Percentiles rank a stretch among this genome's conserved stretches.
phyloP scores from a whole-genome alignment of 2,329 filamentous ascomycete genomes.

The Cladosporium sphaerospermum region DNA sequence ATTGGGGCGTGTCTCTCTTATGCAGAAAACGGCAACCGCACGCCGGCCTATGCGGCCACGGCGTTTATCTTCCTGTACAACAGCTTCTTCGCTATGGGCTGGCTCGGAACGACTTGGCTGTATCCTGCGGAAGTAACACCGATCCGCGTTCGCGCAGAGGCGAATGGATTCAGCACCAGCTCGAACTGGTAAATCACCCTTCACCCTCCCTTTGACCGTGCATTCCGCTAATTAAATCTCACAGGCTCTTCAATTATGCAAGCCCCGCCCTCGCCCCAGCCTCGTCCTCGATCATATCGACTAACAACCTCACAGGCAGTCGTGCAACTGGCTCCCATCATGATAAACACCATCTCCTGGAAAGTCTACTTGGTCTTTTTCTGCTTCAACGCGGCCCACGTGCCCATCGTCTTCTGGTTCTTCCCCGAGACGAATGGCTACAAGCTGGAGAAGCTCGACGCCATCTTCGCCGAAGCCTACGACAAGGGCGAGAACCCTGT shows the following conservation, averaged over 20 bases:
- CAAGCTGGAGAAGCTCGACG: conserved; percentile 22
- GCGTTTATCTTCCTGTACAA: conserved; percentile 26
- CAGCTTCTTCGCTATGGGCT: conserved; percentile 23
- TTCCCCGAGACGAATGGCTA: conserved; percentile 22
- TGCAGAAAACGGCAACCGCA: conserved; percentile 16
- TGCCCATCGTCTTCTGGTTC: conserved; percentile 16
- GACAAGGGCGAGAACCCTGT: conserved; percentile 26
- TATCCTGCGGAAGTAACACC: conserved; percentile 27
- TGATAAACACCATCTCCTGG: conserved; percentile 44
- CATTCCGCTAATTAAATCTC: not conserved
- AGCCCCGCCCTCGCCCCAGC: not conserved
- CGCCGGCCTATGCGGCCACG: conserved; percentile 16
- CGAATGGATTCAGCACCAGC: not conserved
- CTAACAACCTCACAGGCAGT: conserved; percentile 10
- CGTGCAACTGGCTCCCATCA: conserved; percentile 35
- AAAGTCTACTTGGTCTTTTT: conserved; percentile 48
- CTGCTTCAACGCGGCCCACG: conserved; percentile 17
- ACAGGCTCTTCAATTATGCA: not conserved
- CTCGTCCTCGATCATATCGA: not conserved
- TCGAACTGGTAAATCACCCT: not conserved
- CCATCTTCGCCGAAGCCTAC: conserved; percentile 24
- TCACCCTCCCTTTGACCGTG: not conserved
- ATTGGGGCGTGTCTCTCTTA: conserved; percentile 15
- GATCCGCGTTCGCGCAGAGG: conserved; percentile 25
- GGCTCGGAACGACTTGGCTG: conserved; percentile 17